Percentiles rank a stretch among this genome's conserved stretches.
Conservation (phyloP, 805 yeast genomes). For the Candida nanaspora region DNA sequence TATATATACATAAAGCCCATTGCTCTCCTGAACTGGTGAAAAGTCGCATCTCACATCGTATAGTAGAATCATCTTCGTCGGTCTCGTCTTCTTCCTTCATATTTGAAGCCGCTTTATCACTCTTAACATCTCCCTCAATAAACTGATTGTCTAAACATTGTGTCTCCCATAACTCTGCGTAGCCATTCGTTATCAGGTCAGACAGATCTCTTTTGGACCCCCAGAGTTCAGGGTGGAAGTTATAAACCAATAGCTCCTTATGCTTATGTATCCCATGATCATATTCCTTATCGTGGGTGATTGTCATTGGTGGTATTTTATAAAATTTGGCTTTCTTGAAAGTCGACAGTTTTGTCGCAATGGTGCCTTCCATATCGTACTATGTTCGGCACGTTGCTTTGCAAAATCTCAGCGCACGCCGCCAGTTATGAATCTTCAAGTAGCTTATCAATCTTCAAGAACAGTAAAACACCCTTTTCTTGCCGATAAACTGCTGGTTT, state of each 20-base stretch:
- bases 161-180: conserved; percentile 15
- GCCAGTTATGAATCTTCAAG: too few species aligned
- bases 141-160: conserved; percentile 9
- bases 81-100: conserved; percentile 7
- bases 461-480: too few species aligned
- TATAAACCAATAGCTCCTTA: conserved; percentile 7
- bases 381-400: too few species aligned
- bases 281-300: conserved; percentile 6
- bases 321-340: conserved; percentile 19
- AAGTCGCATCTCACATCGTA: conserved; percentile 3
- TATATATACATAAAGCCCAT: conserved; percentile 11
- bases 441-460: too few species aligned
- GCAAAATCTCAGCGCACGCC: too few species aligned
- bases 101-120: too few species aligned
- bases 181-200: conserved; percentile 15
- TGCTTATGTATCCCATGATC: conserved; percentile 4
- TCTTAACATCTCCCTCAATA: too few species aligned
- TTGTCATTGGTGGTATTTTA: conserved; percentile 17
- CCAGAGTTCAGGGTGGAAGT: conserved; percentile 12
- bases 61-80: conserved; percentile 7
- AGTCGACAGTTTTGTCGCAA: conserved; percentile 9
- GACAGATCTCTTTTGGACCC: conserved; percentile 4
- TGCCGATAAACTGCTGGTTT: too few species aligned
- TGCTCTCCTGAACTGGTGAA: conserved; percentile 2
- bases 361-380: neutral